Conservation (phyloP, 495 filamentous ascomycete genomes). For the Penicillium pulvis region DNA sequence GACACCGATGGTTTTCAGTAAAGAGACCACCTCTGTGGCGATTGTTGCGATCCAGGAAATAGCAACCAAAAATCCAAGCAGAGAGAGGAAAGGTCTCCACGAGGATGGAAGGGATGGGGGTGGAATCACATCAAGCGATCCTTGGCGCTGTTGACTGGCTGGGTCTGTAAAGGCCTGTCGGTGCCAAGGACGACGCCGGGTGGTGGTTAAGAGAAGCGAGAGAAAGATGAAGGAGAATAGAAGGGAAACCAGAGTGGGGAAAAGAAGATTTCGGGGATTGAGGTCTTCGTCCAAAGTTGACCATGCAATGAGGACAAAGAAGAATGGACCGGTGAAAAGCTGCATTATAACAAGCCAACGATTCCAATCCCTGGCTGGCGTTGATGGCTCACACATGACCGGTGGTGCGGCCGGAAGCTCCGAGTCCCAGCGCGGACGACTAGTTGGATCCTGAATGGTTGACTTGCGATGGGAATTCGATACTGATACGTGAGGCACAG, state of each 20-base stretch:
- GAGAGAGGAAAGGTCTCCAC: slow-evolving; percentile 76
- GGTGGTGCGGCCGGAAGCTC: slow-evolving; percentile 39
- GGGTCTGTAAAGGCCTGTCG: neutral
- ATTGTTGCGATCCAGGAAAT: slow-evolving; percentile 97
- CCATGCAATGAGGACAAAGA: slow-evolving; percentile 77
- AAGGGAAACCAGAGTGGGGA: slow-evolving; percentile 67
- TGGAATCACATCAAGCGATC: slow-evolving; percentile 6
- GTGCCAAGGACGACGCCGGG: slow-evolving; percentile 39
- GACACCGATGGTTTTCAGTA: slow-evolving; percentile 91
- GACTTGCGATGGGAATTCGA: slow-evolving; percentile 21
- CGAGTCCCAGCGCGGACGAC: slow-evolving; percentile 43
- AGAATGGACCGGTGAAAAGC: slow-evolving; percentile 84
- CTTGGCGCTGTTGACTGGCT: neutral
- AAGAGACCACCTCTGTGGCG: slow-evolving; percentile 92
- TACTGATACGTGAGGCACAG: slow-evolving; percentile 12
- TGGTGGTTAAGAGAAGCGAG: slow-evolving; percentile 61
- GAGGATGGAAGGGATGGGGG: slow-evolving; percentile 52
- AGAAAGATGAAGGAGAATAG: slow-evolving; percentile 68
- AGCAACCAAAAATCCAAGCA: slow-evolving; percentile 86
- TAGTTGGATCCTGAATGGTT: slow-evolving; percentile 12
- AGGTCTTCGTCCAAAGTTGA: slow-evolving; percentile 61
- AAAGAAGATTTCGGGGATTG: slow-evolving; percentile 54
- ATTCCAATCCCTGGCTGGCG: slow-evolving; percentile 67
- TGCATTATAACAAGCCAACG: slow-evolving; percentile 87
- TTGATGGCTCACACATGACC: slow-evolving; percentile 23